These are phyloP conservation scores for Candolleomyces efflorescens DNA, from an alignment of 768 basidiomycete species.

Conservation along the genomic window DNA sequence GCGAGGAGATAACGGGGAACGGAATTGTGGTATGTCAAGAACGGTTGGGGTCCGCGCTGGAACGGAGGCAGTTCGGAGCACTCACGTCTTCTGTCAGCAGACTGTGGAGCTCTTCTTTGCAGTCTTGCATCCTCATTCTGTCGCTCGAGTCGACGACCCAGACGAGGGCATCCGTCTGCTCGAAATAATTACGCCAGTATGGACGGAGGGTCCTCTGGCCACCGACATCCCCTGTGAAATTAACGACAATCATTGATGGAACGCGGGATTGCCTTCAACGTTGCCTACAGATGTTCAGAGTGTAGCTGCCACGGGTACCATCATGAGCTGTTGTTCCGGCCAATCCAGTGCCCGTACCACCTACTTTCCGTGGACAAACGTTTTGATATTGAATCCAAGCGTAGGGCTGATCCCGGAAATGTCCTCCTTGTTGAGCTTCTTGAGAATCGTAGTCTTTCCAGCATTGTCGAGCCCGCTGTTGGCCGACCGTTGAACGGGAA, in stretches of 20 bases:
- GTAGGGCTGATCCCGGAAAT: conserved; percentile 88
- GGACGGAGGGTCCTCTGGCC: conserved; percentile 94
- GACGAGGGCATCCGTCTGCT: conserved; percentile 95
- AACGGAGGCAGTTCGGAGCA: conserved; percentile 5
- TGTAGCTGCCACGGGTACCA: conserved; percentile 42
- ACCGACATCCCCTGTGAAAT: conserved; percentile 86
- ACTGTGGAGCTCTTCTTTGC: conserved; percentile 79
- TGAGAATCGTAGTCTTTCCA: conserved; percentile 97
- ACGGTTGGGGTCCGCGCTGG: conserved; percentile 4
- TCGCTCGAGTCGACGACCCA: conserved; percentile 99
- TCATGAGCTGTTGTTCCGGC: conserved; percentile 12
- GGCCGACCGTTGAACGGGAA: conserved; percentile 1
- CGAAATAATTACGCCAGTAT: conserved; percentile 99
- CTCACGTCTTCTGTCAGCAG: conserved; percentile 91
- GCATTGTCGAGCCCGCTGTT: conserved; percentile 94
- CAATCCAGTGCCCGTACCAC: conserved; percentile 28
- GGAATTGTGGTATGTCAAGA: background rate
- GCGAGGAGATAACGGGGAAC: conserved; percentile 5
- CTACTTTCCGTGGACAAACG: conserved; percentile 86
- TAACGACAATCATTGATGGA: conserved; percentile 2
- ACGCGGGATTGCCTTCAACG: conserved; percentile 40
- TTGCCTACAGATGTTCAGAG: conserved; percentile 71
- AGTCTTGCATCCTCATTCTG: conserved; percentile 85
- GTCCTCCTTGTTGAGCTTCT: conserved; percentile 91
- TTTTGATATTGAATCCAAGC: conserved; percentile 98